Evolutionary conservation across 176 grass and related monocot genomes (phyloP).

Genomic region (Dactylis glomerata): DNA sequence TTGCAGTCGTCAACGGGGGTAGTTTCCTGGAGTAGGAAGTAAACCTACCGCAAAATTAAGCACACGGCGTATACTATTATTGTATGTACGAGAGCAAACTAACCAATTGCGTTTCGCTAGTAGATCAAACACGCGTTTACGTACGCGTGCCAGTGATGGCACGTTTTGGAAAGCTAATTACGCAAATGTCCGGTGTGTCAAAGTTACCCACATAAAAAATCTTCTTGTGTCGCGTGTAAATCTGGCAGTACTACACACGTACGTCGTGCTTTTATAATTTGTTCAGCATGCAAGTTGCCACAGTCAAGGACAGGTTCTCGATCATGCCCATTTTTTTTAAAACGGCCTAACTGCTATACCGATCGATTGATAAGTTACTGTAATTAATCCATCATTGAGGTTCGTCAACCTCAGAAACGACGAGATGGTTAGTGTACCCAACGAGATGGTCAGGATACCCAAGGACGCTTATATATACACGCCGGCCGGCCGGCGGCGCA

Average conservation of each 20-base stretch:
- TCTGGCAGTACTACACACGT: not conserved
- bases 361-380: not conserved
- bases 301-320: not conserved
- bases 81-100: not conserved
- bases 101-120: not conserved
- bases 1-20: not conserved
- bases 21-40: not conserved
- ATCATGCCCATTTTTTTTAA: too few relatives aligned
- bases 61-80: not conserved
- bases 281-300: not conserved
- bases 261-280: not conserved
- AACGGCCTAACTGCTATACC: not conserved
- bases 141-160: not conserved
- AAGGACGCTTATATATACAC: too few relatives aligned
- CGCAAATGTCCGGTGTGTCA: not conserved
- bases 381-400: constrained; percentile 2
- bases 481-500: too few relatives aligned
- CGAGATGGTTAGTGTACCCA: not conserved
- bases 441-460: not conserved
- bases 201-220: not conserved
- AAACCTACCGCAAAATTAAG: not conserved
- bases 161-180: not conserved
- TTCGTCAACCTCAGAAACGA: constrained; percentile 11
- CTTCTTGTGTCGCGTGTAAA: not conserved
- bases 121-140: not conserved